Evolutionary conservation across 768 basidiomycete species (phyloP).

Genomic region (Xerocomellus chrysenteron): DNA sequence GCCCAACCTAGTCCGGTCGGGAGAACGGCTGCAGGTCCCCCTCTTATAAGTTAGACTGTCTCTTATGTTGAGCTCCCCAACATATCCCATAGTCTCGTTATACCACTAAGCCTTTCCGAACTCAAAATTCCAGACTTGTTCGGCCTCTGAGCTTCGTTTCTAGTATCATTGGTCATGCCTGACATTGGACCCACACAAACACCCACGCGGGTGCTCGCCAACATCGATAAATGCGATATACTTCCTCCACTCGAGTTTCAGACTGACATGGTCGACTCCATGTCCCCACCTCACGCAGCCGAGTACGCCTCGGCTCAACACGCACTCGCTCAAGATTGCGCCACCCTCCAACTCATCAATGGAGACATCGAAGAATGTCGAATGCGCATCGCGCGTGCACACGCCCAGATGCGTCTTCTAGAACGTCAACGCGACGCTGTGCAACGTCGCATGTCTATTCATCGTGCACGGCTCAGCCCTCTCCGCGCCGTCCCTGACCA

Average conservation of each 20-base stretch:
- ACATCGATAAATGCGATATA: background rate
- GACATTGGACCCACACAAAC: background rate
- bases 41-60: slow-evolving; percentile 6
- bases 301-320: slow-evolving; percentile 19
- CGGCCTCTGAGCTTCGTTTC: background rate
- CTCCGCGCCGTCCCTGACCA: slow-evolving; percentile 32
- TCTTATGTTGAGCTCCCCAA: background rate
- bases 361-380: slow-evolving; percentile 21
- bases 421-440: slow-evolving; percentile 19
- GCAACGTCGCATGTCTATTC: slow-evolving; percentile 15
- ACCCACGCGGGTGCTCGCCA: background rate
- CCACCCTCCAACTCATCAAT: slow-evolving; percentile 14
- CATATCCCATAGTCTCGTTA: background rate
- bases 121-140: background rate
- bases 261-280: slow-evolving; percentile 20
- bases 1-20: background rate
- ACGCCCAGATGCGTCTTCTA: slow-evolving; percentile 18
- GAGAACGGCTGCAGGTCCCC: background rate
- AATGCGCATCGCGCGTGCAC: slow-evolving; percentile 9
- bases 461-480: slow-evolving; percentile 30
- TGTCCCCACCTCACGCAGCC: slow-evolving; percentile 19
- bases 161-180: slow-evolving; percentile 6
- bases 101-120: slow-evolving; percentile 6
- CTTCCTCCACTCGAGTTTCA: background rate
- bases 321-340: slow-evolving; percentile 18